phyloP scores from a whole-genome alignment of 2,329 filamentous ascomycete species.

The Claviceps digitariae region DNA sequence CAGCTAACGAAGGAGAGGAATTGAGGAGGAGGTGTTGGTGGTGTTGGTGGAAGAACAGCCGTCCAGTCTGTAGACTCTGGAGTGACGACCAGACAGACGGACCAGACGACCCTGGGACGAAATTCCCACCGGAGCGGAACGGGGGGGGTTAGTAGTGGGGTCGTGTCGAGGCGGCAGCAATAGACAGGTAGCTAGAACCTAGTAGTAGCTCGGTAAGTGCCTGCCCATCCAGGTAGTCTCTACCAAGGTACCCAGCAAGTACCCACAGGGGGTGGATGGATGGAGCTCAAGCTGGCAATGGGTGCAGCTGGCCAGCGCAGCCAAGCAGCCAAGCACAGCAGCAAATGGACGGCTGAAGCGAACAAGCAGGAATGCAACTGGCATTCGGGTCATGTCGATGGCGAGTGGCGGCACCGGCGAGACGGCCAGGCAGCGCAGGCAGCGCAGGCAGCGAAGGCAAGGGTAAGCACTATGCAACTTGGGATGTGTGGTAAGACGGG shows the following conservation, averaged over 20 bases:
- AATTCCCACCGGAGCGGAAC: constrained; percentile 6
- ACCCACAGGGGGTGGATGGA: neutral
- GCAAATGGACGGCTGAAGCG: neutral
- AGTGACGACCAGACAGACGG: constrained; percentile 1
- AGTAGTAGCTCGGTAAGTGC: too few species aligned
- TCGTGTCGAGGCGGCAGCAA: neutral
- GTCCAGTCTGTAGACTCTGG: too few species aligned
- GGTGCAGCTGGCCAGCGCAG: too few species aligned
- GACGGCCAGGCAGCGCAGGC: neutral
- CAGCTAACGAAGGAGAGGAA: neutral
- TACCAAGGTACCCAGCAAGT: neutral
- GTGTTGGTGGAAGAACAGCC: neutral
- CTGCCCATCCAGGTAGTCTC: too few species aligned
- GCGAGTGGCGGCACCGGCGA: neutral
- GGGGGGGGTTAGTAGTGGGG: neutral
- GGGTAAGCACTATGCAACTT: neutral
- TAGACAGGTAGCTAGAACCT: neutral
- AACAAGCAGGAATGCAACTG: neutral
- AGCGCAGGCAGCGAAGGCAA: neutral
- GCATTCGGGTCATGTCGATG: neutral
- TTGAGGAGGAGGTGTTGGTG: neutral
- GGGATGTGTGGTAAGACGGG: too few species aligned
- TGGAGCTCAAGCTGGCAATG: neutral
- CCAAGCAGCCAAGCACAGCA: too few species aligned
- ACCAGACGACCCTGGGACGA: neutral